A percentile compares a stretch with the other conserved stretches of the same genome.
phyloP scores from a whole-genome alignment of 768 basidiomycete genomes.

The Mycena rosella region DNA sequence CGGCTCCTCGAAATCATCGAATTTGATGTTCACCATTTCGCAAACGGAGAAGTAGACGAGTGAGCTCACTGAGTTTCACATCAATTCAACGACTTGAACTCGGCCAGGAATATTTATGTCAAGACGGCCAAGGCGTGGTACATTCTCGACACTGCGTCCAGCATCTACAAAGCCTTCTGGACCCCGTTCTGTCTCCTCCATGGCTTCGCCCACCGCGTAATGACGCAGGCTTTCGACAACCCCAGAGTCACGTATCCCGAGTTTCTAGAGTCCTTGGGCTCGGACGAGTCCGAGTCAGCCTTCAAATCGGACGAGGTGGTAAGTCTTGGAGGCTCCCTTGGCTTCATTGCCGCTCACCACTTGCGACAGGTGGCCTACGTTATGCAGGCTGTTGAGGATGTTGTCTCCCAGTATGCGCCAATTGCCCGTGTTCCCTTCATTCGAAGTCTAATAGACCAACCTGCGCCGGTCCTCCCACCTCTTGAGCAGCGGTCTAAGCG shows the following conservation, averaged over 20 bases:
- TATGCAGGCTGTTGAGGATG: neutral
- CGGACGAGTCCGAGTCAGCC: slow-evolving; percentile 51
- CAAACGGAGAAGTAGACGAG: slow-evolving; percentile 55
- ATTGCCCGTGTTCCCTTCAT: slow-evolving; percentile 60
- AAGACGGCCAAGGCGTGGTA: slow-evolving; percentile 78
- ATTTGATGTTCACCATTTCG: slow-evolving; percentile 60
- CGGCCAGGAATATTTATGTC: slow-evolving; percentile 71
- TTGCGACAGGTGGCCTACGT: slow-evolving; percentile 30
- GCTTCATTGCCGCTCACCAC: slow-evolving; percentile 3
- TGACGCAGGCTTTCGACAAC: slow-evolving; percentile 50
- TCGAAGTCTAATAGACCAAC: slow-evolving; percentile 39
- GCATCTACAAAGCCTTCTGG: slow-evolving; percentile 60
- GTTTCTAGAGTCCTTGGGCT: slow-evolving; percentile 53
- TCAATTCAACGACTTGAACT: slow-evolving; percentile 22
- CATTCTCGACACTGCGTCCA: slow-evolving; percentile 66
- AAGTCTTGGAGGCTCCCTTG: slow-evolving; percentile 38
- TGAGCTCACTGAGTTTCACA: slow-evolving; percentile 42
- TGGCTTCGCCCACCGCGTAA: slow-evolving; percentile 62
- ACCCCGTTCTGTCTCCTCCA: slow-evolving; percentile 63
- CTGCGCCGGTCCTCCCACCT: neutral
- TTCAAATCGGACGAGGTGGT: slow-evolving; percentile 62
- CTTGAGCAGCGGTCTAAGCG: neutral
- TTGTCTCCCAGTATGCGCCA: neutral
- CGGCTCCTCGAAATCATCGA: slow-evolving; percentile 59
- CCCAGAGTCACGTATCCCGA: slow-evolving; percentile 53